Conservation (phyloP, 1,284 basidiomycete genomes). For the Boletus smithii region DNA sequence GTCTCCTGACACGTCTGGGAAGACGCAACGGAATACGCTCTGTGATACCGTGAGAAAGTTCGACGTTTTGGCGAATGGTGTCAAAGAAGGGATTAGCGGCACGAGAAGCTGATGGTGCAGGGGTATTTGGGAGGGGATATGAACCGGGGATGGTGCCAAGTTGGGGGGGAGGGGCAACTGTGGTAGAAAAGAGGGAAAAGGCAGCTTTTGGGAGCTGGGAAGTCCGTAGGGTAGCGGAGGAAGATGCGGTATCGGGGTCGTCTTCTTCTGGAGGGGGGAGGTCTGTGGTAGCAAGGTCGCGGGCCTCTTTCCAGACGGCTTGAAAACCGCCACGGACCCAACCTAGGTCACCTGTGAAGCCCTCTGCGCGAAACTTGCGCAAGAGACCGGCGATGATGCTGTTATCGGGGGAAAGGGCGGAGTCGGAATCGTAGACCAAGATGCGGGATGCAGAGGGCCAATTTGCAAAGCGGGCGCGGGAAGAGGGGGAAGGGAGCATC, state of each 20-base stretch:
- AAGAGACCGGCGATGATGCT: slow-evolving; percentile 78
- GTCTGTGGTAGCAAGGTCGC: slow-evolving; percentile 50
- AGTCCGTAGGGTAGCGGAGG: slow-evolving; percentile 46
- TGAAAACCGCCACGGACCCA: slow-evolving; percentile 84
- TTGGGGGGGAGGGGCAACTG: slow-evolving; percentile 17
- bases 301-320: slow-evolving; percentile 56
- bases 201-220: slow-evolving; percentile 62
- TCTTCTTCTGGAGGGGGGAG: slow-evolving; percentile 49
- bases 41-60: slow-evolving; percentile 81
- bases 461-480: slow-evolving; percentile 57
- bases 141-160: slow-evolving; percentile 10
- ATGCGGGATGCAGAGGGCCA: slow-evolving; percentile 61
- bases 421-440: slow-evolving; percentile 82
- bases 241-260: slow-evolving; percentile 36
- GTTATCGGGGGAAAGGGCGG: slow-evolving; percentile 53
- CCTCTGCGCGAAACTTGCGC: slow-evolving; percentile 76
- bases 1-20: slow-evolving; percentile 55
- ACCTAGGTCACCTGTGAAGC: slow-evolving; percentile 60
- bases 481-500: slow-evolving; percentile 65
- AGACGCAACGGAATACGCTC: slow-evolving; percentile 80
- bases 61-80: slow-evolving; percentile 91
- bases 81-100: slow-evolving; percentile 85
- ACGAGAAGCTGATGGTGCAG: slow-evolving; percentile 17
- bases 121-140: slow-evolving; percentile 22
- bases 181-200: slow-evolving; percentile 58